Evolutionary conservation across 148 eudicot genomes (phyloP), one percentile per base, ranked within the genome.

Genomic region (Vaccinium macrocarpon): DNA sequence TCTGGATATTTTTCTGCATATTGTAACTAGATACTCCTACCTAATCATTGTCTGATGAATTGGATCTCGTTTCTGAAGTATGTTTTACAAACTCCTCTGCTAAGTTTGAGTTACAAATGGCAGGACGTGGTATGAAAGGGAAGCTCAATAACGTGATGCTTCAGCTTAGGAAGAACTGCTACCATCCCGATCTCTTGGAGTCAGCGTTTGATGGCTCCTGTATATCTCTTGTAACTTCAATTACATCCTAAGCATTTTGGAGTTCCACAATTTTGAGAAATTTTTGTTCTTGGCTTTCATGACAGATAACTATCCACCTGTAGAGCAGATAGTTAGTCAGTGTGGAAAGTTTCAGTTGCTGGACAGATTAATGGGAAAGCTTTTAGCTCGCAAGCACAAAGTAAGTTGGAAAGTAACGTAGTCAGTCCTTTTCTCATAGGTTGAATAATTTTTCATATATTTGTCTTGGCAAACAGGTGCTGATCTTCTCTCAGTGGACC

Each of bases 401-500:
- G 99, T 93, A 89, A 55, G 89, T 42, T 83, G 25, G 74, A 21
- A 66, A 62, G 51, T 46, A 59, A 64, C 42, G 16, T 86, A 57
- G 78, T 75, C 19, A 46, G 27, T 75, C 25, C 77, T 52, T 71
- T 35, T 51, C 42, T 56, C 64, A 59, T 38, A 5, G 21, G 61
- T 81, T 76, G 21, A 48, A 16, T 61, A 42, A 4, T 76, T 35
- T 46, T 29, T 48, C 73, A 14, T 15, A 78, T 53, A 52, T 19
- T 85, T 80, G 13, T 61, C 15, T 79, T 76, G 71, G 75, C 59
- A 79, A 35, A 56, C 91, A 97, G 99, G 99, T 95, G 86, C 87
- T 97, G 78, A 92, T 97, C 76, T 97, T 97, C 83, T 95, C 98
- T 52, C 99, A 97, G 86, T 95, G 98, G 99, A 94, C 98, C 29